These are phyloP conservation scores for Quercus phellos DNA, from an alignment of 331 rosid species.

Conservation along the genomic window DNA sequence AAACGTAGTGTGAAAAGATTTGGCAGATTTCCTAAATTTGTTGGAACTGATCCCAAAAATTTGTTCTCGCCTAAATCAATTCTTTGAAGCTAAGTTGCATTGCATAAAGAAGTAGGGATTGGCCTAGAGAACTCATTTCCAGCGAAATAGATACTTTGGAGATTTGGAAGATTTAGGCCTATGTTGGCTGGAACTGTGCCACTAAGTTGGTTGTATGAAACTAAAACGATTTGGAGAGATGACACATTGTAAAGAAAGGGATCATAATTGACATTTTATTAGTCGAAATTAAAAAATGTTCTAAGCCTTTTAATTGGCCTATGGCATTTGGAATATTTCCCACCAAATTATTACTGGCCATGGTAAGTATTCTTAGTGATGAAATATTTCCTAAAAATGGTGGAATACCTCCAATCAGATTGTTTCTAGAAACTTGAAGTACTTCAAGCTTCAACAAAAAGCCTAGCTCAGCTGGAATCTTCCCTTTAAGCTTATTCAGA, in stretches of 20 bases:
- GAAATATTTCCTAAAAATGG: background rate
- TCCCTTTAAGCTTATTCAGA: background rate
- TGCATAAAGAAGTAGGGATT: conserved; percentile 25
- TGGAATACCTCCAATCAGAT: conserved; percentile 10
- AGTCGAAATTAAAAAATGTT: rapidly evolving
- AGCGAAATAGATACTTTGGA: background rate
- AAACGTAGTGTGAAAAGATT: conserved; percentile 5
- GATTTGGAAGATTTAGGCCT: conserved; percentile 10
- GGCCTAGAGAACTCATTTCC: background rate
- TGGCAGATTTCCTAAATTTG: conserved; percentile 14
- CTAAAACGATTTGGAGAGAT: background rate
- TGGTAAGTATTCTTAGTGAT: background rate
- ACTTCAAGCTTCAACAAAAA: background rate
- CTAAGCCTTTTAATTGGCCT: no score
- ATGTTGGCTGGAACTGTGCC: conserved; percentile 14
- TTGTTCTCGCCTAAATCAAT: conserved; percentile 17
- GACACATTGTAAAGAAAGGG: conserved; percentile 15
- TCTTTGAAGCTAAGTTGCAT: conserved; percentile 18
- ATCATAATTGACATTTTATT: background rate
- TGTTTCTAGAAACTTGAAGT: conserved; percentile 5
- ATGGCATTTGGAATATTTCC: conserved; percentile 9
- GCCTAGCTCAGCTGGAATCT: background rate
- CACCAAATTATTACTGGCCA: conserved; percentile 18
- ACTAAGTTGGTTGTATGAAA: background rate
- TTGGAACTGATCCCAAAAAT: conserved; percentile 36